Base-by-base conservation (phyloP, 805 yeast genomes). In the Jamesozyma hellenica region DNA sequence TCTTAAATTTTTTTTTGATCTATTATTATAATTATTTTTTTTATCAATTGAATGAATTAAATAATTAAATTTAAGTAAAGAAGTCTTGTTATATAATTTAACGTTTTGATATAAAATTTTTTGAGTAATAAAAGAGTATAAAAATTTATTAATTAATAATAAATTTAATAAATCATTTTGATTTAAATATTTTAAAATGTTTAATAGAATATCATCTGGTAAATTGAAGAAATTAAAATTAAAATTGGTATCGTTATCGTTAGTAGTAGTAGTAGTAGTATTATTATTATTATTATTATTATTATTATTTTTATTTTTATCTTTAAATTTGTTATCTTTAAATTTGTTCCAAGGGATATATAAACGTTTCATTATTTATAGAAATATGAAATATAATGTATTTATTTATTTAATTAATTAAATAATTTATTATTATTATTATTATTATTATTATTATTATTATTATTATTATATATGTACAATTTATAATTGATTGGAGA, bases 61-160 rank as follows among this genome's bases (percentile, higher is more conserved):
- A 2, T 59, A 55, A 32, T 52, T 51, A 36, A 61, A 60, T 25
- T 51, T 52, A 19, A 57, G 41, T 17, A 60, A 32, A 8, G 61
- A 48, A 10, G 48, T 36, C 38, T 53, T 53, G 15, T 52, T 47
- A n/a, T 40, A 38, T 14, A 61, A 36, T 10, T 41, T 40, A 15
- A 61, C 56, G 29, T 51, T 35, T 13, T 50, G 50, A 44, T 51
- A 61, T 3, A 61, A 44, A 21, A 53, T 50, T 7, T 54, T 40
- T 34, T 49, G 51, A 10, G 53, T 48, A 2, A 60, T 45, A 1
- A 58, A 23, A 9, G 40, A 36, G 34, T 59, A 57, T 6, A 59
- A 42, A 32, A 36, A 41, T 14, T 50, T 44, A 42, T 53, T 51
- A 6, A 55, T 53, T 35, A 38, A 47, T 36, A 63, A 50, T 14